Evolutionary conservation across 2,329 filamentous ascomycete species (phyloP), one percentile per base, ranked within the genome.

Genomic region (Cladophialophora immunda): DNA sequence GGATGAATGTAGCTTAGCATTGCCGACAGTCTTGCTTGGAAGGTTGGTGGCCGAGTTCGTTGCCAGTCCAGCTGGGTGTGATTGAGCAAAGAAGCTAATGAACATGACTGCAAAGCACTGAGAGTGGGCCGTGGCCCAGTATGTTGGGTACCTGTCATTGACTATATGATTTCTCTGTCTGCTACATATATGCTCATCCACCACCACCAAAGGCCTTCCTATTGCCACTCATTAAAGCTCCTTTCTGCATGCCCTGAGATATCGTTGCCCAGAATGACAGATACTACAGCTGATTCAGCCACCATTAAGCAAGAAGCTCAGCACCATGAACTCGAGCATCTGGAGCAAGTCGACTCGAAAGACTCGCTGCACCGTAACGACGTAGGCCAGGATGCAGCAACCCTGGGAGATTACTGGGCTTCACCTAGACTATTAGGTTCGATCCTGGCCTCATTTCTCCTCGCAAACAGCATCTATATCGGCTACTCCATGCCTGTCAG

Each of bases 401-500:
- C 50, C 11, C 64, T 67, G 11, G 8, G 45, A 45, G 47, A 30
- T 32, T 67, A 67, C 32, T 67, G 65, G 65, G 32, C 34, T 13
- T 67, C 65, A 15, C 60, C 65, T 13, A 38, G 60, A 30, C 32
- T 67, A 13, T 11, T 64, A 4, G 66, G 66, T 25, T 61, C 66
- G 11, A 54, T 68, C 19, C 9, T 59, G 11, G 66, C 66, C 19
- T n/a, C 62, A 22, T 52, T 68, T 36, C 62, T 68, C 22, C 61
- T 68, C 1, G 66, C 66, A 32, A 68, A 68, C 62, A 68, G 66
- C 53, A 36, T 68, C 25, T 68, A 25, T 30, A 61, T 64, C 30
- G 66, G 56, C 56, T 68, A 57, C 22, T 47, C 53, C 3, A 38
- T 68, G 62, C 66, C 66, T 13, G 56, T 65, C 36, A 68, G 38